These are phyloP conservation scores for Komagataella phaffii DNA, from an alignment of 805 yeast genomes.

Conservation along the genomic window DNA sequence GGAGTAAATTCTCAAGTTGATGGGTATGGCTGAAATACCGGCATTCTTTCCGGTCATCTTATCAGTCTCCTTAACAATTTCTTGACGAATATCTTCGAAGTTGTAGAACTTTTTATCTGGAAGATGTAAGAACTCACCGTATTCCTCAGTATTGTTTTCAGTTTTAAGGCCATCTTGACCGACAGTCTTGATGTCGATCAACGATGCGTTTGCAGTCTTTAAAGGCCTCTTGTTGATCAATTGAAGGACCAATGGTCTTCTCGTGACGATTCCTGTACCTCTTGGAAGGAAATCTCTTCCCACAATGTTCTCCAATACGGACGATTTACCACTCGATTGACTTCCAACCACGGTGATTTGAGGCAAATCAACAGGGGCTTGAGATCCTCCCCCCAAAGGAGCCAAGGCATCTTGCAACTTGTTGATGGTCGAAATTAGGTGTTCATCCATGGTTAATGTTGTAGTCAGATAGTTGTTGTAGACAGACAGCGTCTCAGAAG, in stretches of 20 bases:
- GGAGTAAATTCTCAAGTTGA: constrained; percentile 82
- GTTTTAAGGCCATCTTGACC: constrained; percentile 33
- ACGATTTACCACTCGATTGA: constrained; percentile 80
- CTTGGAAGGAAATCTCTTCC: constrained; percentile 87
- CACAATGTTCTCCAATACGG: constrained; percentile 82
- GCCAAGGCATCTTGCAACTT: constrained; percentile 94
- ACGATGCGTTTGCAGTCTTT: constrained; percentile 16
- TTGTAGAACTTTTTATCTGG: constrained; percentile 82
- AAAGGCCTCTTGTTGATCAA: constrained; percentile 53
- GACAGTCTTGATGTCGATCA: constrained; percentile 29
- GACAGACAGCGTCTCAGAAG: background rate
- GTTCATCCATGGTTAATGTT: constrained; percentile 46
- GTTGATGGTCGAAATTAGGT: constrained; percentile 73
- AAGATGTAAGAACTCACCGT: constrained; percentile 95
- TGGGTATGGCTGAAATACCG: constrained; percentile 88
- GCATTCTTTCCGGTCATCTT: constrained; percentile 69
- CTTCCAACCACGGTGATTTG: constrained; percentile 95
- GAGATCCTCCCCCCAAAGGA: constrained; percentile 81
- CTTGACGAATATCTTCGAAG: constrained; percentile 79
- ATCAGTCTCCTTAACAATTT: constrained; percentile 86
- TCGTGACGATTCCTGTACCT: constrained; percentile 86
- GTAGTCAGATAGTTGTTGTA: constrained; percentile 1
- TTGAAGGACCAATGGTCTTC: constrained; percentile 78
- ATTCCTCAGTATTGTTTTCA: constrained; percentile 71
- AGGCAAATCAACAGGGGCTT: constrained; percentile 84